Evolutionary conservation across 2,329 filamentous ascomycete species (phyloP).

Genomic region (Xylariaceae sp.): DNA sequence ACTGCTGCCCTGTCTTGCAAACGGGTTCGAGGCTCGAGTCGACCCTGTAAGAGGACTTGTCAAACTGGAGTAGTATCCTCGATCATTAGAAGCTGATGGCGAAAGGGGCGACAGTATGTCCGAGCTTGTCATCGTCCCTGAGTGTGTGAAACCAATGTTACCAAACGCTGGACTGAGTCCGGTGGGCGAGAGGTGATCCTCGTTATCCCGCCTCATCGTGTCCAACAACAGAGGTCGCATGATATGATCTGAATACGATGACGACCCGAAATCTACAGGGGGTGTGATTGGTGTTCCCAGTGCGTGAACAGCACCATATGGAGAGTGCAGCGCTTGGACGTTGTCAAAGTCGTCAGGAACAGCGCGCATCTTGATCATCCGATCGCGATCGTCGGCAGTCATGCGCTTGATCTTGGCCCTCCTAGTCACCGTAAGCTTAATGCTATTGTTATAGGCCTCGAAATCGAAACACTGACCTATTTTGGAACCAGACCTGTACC

Average conservation of each 20-base stretch:
- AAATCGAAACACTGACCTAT: conserved; percentile 60
- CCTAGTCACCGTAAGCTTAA: conserved; percentile 40
- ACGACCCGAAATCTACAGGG: conserved; percentile 44
- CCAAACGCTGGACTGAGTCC: conserved; percentile 66
- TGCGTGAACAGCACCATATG: conserved; percentile 58
- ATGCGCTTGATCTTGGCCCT: conserved; percentile 69
- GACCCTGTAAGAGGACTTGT: conserved; percentile 44
- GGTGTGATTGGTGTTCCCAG: conserved; percentile 46
- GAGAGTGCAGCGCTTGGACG: conserved; percentile 63
- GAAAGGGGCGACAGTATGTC: conserved; percentile 58
- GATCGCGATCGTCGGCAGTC: conserved; percentile 65
- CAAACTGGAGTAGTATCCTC: conserved; percentile 48
- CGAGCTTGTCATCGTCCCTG: conserved; percentile 45
- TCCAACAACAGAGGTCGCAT: conserved; percentile 67
- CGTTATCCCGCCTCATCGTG: conserved; percentile 57
- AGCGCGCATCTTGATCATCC: conserved; percentile 69
- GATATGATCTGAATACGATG: conserved; percentile 56
- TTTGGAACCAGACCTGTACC: conserved; percentile 98
- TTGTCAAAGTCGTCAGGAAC: conserved; percentile 70
- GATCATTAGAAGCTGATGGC: conserved; percentile 51
- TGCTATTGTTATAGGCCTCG: neutral
- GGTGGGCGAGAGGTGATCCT: conserved; percentile 64
- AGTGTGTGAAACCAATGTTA: conserved; percentile 59
- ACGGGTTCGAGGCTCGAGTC: conserved; percentile 50
- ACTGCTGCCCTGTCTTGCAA: conserved; percentile 46